Base-by-base conservation (phyloP, 805 yeast species). In the Suhomyces faveliae region DNA sequence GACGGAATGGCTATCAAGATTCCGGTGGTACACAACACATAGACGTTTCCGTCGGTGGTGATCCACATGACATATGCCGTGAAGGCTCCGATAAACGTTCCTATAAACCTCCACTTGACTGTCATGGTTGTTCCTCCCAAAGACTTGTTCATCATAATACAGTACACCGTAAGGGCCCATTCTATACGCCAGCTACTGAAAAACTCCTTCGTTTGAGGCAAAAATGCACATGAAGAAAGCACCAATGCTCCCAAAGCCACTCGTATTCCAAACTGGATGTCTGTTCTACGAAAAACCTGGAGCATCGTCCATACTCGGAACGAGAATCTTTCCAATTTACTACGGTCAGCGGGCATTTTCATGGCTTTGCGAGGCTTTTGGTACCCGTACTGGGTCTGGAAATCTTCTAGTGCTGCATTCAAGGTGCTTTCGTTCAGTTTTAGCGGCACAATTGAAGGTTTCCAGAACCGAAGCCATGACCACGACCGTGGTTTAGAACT, bases 111-210 rank as follows among this genome's bases (percentile, higher is more conserved):
- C 86, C 87, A 83, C 54, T 83, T 82, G 4, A 82, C 83, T 0
- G 94, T 85, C 82, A 84, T 80, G 9, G 87, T 78, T 0, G 96
- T 89, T 0, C 95, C 95, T 8, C 96, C 96, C 4, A 87, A 68
- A 0, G 91, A 84, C 57, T 87, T 87, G 56, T 85, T 86, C 92
- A 88, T 87, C 71, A 88, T 86, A 47, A 88, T 84, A 56, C 88
- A 83, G 55, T 81, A 88, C 0, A 90, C 83, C n/a, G 86, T 87
- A 33, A 88, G 66, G 0, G 89, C 83, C 96, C 96, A 88, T 61
- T 88, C 96, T 12, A 86, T 85, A 53, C 91, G 68, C 89, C 89
- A 87, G 37, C 71, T 74, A 41, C 68, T 75, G 56, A 87, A 89
- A 1, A 61, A 51, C 4, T 71, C 70, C 43, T 83, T 71, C 0